phyloP scores from a whole-genome alignment of 345 rosid genomes.

The Acer saccharum region DNA sequence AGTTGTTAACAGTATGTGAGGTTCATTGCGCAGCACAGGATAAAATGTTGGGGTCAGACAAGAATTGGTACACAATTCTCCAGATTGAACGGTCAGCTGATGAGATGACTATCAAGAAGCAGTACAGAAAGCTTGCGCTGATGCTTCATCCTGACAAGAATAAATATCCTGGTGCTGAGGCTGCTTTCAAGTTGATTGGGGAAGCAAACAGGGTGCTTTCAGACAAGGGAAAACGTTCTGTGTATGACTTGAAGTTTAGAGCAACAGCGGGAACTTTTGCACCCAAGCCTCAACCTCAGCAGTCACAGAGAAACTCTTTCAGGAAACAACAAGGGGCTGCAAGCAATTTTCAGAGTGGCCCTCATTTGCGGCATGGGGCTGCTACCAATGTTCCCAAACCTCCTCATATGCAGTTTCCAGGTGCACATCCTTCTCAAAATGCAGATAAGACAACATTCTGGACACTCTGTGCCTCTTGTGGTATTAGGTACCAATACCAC shows the following conservation, averaged over 20 bases:
- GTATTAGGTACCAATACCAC: slow-evolving; percentile 42
- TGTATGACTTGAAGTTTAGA: slow-evolving; percentile 57
- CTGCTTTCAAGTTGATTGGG: slow-evolving; percentile 87
- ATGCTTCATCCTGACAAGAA: slow-evolving; percentile 94
- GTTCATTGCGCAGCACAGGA: slow-evolving; percentile 66
- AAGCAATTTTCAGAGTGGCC: slow-evolving; percentile 19
- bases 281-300: slow-evolving; percentile 30
- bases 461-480: slow-evolving; percentile 68
- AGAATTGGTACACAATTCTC: slow-evolving; percentile 88
- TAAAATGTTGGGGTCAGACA: slow-evolving; percentile 53
- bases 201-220: slow-evolving; percentile 72
- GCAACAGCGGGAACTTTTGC: slow-evolving; percentile 23
- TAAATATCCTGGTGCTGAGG: slow-evolving; percentile 80
- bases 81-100: slow-evolving; percentile 57
- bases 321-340: slow-evolving; percentile 32
- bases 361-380: slow-evolving; percentile 24
- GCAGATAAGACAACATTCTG: slow-evolving; percentile 49
- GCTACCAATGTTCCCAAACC: slow-evolving; percentile 22
- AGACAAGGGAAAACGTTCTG: slow-evolving; percentile 50
- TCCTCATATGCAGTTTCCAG: slow-evolving; percentile 24
- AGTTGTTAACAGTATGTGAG: slow-evolving; percentile 68
- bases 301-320: slow-evolving; percentile 31
- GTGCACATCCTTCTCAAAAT: slow-evolving; percentile 28
- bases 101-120: slow-evolving; percentile 70
- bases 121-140: slow-evolving; percentile 77